Base-by-base conservation (phyloP, 2,329 filamentous ascomycete species). In the Fusarium lateritium region DNA sequence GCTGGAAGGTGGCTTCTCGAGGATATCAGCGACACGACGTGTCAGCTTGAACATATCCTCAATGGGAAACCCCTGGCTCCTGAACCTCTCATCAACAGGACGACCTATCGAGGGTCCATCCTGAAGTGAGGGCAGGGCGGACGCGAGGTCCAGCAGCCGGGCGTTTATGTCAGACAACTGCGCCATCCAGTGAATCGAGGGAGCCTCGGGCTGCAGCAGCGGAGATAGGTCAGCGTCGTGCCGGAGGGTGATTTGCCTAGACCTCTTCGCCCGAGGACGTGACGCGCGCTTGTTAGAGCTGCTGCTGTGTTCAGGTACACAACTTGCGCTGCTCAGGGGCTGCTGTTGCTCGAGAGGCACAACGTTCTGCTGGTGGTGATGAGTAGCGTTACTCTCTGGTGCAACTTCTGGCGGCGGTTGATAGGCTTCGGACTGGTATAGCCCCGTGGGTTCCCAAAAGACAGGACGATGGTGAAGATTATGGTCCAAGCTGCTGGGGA, bases 21-120 rank as follows among this genome's bases (percentile, higher is more conserved):
- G 63, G 2, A 79, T 74, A 34, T 81, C 76, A 17, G 80, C 75
- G 9, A 82, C 77, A 7, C 71, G 58, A 9, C 77, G 76, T 6
- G 81, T 82, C 24, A 82, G 74, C 54, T 79, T 75, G 70, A 82
- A 83, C 72, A 83, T 78, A 36, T 78, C 77, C 45, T 82, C 79
- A 34, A 83, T 77, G 5, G 81, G 80, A 45, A 83, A 83, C 24
- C 72, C 76, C 58, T 64, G 61, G 24, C 55, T 61, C 40, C 62
- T 74, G 38, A 65, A 74, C 58, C 60, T 70, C 56, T 71, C 73
- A 31, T 72, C 71, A 31, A 54, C 61, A 14, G 73, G 76, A 39
- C 59, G 59, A 15, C 57, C 53, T 7, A 72, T 46, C 2, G 65
- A 56, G 0, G 65, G 67, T 6, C 69, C 73, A 28, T 69, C 71